Conservation (phyloP, 2,329 filamentous ascomycete genomes). For the Sphaerulina musiva region DNA sequence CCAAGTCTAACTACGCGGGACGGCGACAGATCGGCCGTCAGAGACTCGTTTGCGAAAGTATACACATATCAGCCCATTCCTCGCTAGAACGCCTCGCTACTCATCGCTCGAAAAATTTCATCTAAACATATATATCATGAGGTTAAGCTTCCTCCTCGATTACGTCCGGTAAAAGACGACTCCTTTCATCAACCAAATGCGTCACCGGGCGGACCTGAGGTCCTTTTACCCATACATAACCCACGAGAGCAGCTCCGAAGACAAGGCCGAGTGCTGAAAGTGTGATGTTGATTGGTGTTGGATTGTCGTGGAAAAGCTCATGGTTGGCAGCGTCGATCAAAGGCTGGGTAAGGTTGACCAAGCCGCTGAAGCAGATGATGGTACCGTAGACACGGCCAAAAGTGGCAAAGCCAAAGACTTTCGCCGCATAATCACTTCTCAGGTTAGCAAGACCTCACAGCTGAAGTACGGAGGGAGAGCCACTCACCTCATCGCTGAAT, state of each 20-base stretch:
- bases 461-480: too few relatives aligned
- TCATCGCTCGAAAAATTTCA: background rate
- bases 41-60: too few relatives aligned
- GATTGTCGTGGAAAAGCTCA: slow-evolving; percentile 62
- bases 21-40: too few relatives aligned
- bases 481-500: slow-evolving; percentile 64
- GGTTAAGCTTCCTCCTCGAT: slow-evolving; percentile 32
- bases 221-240: slow-evolving; percentile 49
- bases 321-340: slow-evolving; percentile 73
- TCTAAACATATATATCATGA: background rate
- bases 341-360: slow-evolving; percentile 77
- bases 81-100: background rate
- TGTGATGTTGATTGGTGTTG: slow-evolving; percentile 68
- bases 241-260: slow-evolving; percentile 61
- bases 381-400: slow-evolving; percentile 89
- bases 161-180: slow-evolving; percentile 14
- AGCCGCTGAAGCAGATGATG: slow-evolving; percentile 75
- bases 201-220: slow-evolving; percentile 12
- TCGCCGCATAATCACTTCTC: slow-evolving; percentile 66
- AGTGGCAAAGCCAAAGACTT: slow-evolving; percentile 89
- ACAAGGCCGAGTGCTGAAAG: slow-evolving; percentile 56
- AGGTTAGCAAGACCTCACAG: background rate
- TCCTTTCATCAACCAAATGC: slow-evolving; percentile 14
- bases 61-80: background rate
- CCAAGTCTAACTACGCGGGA: too few relatives aligned